Percentiles rank a stretch among this genome's conserved stretches.
phyloP scores from a whole-genome alignment of 495 filamentous ascomycete genomes.

The Rhypophila decipiens region DNA sequence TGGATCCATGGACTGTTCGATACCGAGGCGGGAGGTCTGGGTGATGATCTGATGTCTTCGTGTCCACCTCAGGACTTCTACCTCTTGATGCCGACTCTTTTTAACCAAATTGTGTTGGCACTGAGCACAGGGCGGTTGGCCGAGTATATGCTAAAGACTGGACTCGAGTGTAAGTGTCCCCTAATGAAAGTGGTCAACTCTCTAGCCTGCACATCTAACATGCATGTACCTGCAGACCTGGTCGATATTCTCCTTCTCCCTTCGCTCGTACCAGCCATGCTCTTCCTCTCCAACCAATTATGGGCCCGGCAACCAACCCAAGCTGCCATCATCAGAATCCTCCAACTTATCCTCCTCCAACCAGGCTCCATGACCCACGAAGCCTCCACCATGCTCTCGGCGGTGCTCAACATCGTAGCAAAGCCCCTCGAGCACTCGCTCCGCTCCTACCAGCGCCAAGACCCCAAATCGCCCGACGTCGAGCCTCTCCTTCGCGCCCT shows the following conservation, averaged over 20 bases:
- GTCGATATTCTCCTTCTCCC: slow-evolving; percentile 87
- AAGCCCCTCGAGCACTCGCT: slow-evolving; percentile 71
- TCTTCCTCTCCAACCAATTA: slow-evolving; percentile 75
- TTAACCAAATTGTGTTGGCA: slow-evolving; percentile 76
- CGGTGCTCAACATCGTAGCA: slow-evolving; percentile 77
- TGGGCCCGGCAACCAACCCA: slow-evolving; percentile 52
- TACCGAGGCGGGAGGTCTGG: slow-evolving; percentile 62
- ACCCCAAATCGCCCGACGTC: slow-evolving; percentile 62
- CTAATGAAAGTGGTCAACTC: no score
- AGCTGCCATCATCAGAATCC: slow-evolving; percentile 64
- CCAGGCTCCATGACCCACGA: slow-evolving; percentile 75
- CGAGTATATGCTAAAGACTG: slow-evolving; percentile 76
- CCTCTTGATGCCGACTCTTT: slow-evolving; percentile 79
- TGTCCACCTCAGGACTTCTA: slow-evolving; percentile 95
- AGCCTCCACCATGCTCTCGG: slow-evolving; percentile 70
- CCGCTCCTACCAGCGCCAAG: slow-evolving; percentile 60
- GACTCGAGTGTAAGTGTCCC: slow-evolving; percentile 68
- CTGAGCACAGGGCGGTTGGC: slow-evolving; percentile 62
- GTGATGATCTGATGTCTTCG: slow-evolving; percentile 82
- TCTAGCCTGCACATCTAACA: no score
- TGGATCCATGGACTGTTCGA: slow-evolving; percentile 91
- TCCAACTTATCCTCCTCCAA: slow-evolving; percentile 69
- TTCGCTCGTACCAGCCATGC: slow-evolving; percentile 73
- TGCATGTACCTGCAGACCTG: slow-evolving; percentile 47
- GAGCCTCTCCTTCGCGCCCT: slow-evolving; percentile 66